These are phyloP conservation scores for Aspergillus felis DNA, from an alignment of 2,329 filamentous ascomycete species.

Conservation along the genomic window DNA sequence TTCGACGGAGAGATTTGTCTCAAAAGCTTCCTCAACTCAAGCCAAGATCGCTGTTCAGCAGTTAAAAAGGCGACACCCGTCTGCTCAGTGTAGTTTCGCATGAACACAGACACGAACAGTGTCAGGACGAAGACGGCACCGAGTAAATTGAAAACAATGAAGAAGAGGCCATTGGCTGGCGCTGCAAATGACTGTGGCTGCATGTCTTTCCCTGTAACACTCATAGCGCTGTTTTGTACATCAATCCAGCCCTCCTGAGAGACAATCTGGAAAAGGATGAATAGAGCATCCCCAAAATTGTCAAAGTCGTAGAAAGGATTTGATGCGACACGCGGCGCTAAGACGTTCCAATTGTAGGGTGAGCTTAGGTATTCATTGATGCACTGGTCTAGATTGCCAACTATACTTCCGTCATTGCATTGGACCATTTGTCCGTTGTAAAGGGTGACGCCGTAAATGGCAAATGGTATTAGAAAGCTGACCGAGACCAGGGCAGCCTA, in stretches of 20 bases:
- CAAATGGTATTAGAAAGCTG: conserved; percentile 91
- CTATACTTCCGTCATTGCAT: conserved; percentile 71
- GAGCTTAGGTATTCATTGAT: conserved; percentile 75
- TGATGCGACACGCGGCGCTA: conserved; percentile 73
- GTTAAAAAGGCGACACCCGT: conserved; percentile 96
- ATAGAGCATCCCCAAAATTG: conserved; percentile 86
- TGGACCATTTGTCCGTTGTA: conserved; percentile 76
- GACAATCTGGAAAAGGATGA: conserved; percentile 97
- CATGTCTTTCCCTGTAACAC: conserved; percentile 69
- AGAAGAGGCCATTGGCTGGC: conserved; percentile 87
- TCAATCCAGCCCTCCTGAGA: conserved; percentile 98
- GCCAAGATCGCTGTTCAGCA: conserved; percentile 92
- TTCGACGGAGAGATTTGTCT: conserved; percentile 94
- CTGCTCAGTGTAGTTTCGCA: conserved; percentile 99
- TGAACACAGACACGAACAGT: conserved; percentile 97
- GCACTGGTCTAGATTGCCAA: conserved; percentile 62
- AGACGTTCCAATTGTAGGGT: conserved; percentile 79
- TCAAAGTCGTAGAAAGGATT: conserved; percentile 92
- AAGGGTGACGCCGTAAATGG: conserved; percentile 89
- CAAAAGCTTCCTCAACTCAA: conserved; percentile 87
- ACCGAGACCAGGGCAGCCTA: conserved; percentile 86
- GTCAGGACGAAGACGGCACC: conserved; percentile 96
- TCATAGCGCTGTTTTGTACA: conserved; percentile 80
- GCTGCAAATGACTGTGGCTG: conserved; percentile 69
- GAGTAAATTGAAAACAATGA: conserved; percentile 92